Evolutionary conservation across 169 alveolate genomes (phyloP).

Genomic region (Pseudocohnilembus persalinus): DNA sequence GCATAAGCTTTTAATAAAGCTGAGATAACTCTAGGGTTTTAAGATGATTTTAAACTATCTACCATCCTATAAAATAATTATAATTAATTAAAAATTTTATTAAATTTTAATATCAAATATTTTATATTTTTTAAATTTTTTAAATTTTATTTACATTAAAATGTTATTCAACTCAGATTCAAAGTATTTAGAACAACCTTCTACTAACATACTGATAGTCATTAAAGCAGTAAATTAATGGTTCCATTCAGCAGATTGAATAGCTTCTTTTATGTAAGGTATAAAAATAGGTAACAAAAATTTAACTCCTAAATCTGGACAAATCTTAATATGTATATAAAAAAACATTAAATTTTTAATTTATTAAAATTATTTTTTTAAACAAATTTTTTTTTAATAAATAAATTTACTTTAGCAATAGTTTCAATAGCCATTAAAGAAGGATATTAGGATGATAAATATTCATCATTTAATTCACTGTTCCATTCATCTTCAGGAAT

Average conservation of each 20-base stretch:
- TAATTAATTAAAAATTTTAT: too few species aligned
- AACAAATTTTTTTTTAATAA: too few species aligned
- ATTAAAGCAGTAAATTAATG: constrained; percentile 37
- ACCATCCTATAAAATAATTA: neutral
- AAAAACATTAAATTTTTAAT: too few species aligned
- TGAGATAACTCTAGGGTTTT: neutral
- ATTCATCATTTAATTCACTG: constrained; percentile 34
- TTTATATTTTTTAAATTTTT: too few species aligned
- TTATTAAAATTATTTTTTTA: too few species aligned
- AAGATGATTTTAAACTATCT: neutral
- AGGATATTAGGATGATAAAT: constrained; percentile 28
- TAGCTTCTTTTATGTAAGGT: constrained; percentile 36
- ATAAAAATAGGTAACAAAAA: constrained; percentile 38
- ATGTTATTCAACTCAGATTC: constrained; percentile 16
- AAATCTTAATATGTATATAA: too few species aligned
- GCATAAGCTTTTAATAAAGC: neutral
- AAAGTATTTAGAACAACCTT: constrained; percentile 23
- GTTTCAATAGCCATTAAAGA: constrained; percentile 42
- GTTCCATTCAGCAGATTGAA: constrained; percentile 15
- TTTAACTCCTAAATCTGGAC: constrained; percentile 31
- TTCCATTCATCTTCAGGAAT: constrained; percentile 37
- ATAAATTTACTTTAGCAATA: constrained; percentile 31
- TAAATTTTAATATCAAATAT: too few species aligned
- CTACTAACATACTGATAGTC: constrained; percentile 33
- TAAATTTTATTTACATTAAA: neutral